Evolutionary conservation across 2,329 filamentous ascomycete genomes (phyloP), one percentile per base, ranked within the genome.

Genomic region (Pezicula neosporulosa): DNA sequence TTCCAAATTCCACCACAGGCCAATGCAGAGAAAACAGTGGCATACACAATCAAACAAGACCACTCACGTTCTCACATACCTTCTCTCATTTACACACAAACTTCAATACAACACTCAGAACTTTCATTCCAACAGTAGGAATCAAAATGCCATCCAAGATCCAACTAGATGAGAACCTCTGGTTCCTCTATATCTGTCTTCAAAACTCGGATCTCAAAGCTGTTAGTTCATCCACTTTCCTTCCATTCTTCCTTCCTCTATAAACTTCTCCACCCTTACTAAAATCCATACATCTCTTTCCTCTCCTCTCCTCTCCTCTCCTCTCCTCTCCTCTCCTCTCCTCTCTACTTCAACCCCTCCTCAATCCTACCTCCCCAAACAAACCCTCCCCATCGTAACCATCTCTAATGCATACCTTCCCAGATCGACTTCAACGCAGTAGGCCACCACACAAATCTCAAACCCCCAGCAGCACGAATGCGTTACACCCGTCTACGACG

Each of bases 171-270:
- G 67, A 68, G 47, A 70, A 67, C 51, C 58, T 72, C 27, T 63
- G 65, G 58, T 74, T 75, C 53, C 63, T 76, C 24, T 74, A 71
- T 57, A 62, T 68, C 28, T 74, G 70, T 55, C 59, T 74, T 21
- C 62, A 69, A 52, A 67, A 68, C 46, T 68, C 68, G 6, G 66
- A 71, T 39, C 61, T 63, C 56, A 68, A 64, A 57, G 58, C 58
- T n/a, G 71, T 71, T 64, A 56, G 68, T 61, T 44, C 50, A 47
- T 16, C 36, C 24, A 36, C 13, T 47, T 18, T 45, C 43, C 42
- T 43, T 49, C 10, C 43, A 39, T 43, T 49, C 10, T 33, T 8
- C 36, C 27, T 30, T 30, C 39, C 8, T 33, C 30, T 33, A 33
- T 33, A 33, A 33, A 1, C 24, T 24, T 6, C 24, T 24, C 3